Evolutionary conservation across 176 grass and related monocot genomes (phyloP), one percentile per base, ranked within the genome.

Genomic region (Thalia dealbata): DNA sequence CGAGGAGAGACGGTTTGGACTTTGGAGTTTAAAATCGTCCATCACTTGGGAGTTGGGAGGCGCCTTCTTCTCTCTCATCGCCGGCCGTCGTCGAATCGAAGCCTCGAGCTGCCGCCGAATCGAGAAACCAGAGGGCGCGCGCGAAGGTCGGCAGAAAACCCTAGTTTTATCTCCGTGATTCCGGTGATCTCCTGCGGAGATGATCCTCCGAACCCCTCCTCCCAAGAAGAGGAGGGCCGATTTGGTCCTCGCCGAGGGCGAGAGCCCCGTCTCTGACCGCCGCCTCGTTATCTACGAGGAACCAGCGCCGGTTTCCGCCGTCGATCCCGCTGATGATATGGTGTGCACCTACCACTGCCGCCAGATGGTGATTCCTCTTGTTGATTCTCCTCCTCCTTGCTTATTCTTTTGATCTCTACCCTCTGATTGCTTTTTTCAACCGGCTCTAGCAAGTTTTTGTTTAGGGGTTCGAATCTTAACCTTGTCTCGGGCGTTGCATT

Each of bases 321-420:
- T 66, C 35, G 89, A 88, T 63, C 73, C 62, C 73, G 43, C 76
- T 48, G 82, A 82, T 77, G 82, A 88, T 64, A 87, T 92, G 81
- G 82, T 92, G 65, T 97, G 90, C 78, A 92, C 93, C 19, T 92
- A 92, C 78, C 89, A 92, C 83, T 97, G 93, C 85, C 89, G 93
- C 77, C 93, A 97, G 89, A 97, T 97, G 93, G 93, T 97, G 78
- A 82, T 78, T 25, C 29, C 69, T 38, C 18, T 27, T 52, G 19
- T 21, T 19, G 24, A 16, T 19, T 76, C 32, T 29, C 50, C 44
- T 11, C 30, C n/a, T 16, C 10, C 23, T 2, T 38, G 44, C 2
- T 69, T 69, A 22, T 9, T 32, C 41, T 66, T 41, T 3, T 48
- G 4, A 38, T 38, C 32, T 38, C 32, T 38, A 38, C n/a, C n/a